Conservation (phyloP, 495 filamentous ascomycete species). For the Penicillium simplicissimum region DNA sequence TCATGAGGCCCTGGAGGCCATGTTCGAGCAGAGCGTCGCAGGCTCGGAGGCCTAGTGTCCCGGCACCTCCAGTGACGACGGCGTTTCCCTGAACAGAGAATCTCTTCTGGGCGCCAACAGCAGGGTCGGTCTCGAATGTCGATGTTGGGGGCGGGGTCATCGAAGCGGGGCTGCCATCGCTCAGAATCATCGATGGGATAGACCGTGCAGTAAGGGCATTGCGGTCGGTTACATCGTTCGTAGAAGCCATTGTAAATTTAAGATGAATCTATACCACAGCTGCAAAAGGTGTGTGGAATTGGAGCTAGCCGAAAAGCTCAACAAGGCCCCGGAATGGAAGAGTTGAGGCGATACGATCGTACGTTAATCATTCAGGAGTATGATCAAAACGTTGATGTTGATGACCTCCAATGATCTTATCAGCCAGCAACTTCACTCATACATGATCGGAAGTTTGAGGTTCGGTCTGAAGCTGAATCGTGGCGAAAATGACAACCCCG, state of each 20-base stretch:
- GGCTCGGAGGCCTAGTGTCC: constrained; percentile 61
- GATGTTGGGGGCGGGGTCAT: constrained; percentile 49
- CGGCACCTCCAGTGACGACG: constrained; percentile 68
- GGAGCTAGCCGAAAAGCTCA: background rate
- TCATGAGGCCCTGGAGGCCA: constrained; percentile 57
- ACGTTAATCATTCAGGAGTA: background rate
- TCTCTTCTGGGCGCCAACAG: constrained; percentile 52
- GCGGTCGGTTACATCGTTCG: constrained; percentile 23
- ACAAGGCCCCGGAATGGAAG: background rate
- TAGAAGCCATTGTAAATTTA: background rate
- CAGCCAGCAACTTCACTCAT: background rate
- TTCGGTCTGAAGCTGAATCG: background rate
- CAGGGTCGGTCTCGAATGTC: constrained; percentile 41
- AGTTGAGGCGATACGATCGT: background rate
- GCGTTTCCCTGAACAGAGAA: constrained; percentile 66
- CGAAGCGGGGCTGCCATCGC: constrained; percentile 49
- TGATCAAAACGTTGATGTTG: background rate
- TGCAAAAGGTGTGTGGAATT: background rate
- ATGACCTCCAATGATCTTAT: background rate
- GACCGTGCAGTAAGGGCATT: constrained; percentile 55
- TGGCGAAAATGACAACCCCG: background rate
- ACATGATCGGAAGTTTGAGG: background rate
- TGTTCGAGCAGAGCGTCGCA: constrained; percentile 71
- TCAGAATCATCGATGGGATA: constrained; percentile 62
- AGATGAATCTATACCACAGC: background rate